phyloP scores from a whole-genome alignment of 176 grass and related monocot genomes.

The Zoysia japonica region DNA sequence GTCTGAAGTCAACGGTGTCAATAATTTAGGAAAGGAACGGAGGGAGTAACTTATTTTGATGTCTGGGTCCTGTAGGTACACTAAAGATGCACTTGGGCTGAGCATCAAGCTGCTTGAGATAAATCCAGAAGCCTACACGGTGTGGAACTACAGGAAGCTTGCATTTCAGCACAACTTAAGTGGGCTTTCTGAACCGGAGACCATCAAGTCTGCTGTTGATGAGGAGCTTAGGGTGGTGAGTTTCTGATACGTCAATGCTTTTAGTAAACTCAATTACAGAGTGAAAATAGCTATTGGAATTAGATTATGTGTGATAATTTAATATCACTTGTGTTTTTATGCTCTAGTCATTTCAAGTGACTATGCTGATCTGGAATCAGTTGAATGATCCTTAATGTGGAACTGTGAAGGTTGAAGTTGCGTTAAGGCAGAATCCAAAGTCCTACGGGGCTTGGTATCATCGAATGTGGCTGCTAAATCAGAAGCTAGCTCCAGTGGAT shows the following conservation, averaged over 20 bases:
- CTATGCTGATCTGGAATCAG: not conserved
- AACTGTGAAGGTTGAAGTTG: conserved; percentile 64
- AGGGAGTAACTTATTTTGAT: not conserved
- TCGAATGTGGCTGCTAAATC: conserved; percentile 67
- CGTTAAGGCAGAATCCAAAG: conserved; percentile 77
- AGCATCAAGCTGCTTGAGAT: conserved; percentile 89
- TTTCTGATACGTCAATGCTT: conserved; percentile 8
- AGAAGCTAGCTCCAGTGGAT: conserved; percentile 57
- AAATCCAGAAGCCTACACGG: conserved; percentile 85
- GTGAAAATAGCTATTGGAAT: not conserved
- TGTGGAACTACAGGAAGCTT: conserved; percentile 93
- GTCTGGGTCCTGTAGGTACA: conserved; percentile 45
- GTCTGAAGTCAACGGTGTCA: too few species aligned
- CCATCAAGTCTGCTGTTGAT: conserved; percentile 58
- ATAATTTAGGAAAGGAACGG: too few species aligned
- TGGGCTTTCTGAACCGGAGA: conserved; percentile 53
- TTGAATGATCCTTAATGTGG: conserved; percentile 15
- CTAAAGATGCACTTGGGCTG: conserved; percentile 69
- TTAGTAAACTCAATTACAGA: not conserved
- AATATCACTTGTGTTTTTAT: not conserved
- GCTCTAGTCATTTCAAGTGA: not conserved
- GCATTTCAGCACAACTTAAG: conserved; percentile 69
- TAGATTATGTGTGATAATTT: not conserved
- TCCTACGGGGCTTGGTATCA: conserved; percentile 98
- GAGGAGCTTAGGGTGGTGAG: conserved; percentile 71